These are phyloP conservation scores for Magnaporthales sp. DNA, from an alignment of 2,329 filamentous ascomycete species.

Conservation along the genomic window DNA sequence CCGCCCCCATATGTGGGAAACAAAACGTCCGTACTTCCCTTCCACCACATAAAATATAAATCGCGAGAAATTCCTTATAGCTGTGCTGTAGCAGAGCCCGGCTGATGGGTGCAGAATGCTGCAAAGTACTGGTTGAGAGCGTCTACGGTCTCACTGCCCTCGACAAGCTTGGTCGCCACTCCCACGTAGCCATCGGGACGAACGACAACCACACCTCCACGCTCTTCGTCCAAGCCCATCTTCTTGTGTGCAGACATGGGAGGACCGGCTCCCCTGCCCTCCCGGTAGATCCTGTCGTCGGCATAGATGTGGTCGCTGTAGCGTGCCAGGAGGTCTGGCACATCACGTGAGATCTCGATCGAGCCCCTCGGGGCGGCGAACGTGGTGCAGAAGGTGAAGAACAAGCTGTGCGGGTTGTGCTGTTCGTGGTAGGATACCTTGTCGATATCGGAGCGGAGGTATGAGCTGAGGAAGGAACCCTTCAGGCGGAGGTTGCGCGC, in stretches of 20 bases:
- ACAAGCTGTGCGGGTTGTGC: constrained; percentile 75
- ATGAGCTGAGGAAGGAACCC: constrained; percentile 63
- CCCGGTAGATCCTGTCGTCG: constrained; percentile 62
- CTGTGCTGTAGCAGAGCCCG: constrained; percentile 30
- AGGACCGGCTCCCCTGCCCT: constrained; percentile 59
- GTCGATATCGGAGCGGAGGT: constrained; percentile 51
- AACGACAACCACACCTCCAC: constrained; percentile 73
- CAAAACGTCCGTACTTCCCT: not conserved
- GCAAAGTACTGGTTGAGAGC: constrained; percentile 75
- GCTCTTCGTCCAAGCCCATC: constrained; percentile 68
- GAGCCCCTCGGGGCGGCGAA: constrained; percentile 58
- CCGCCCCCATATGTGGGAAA: not conserved
- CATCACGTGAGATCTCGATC: constrained; percentile 64
- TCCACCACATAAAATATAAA: not conserved
- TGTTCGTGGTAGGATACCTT: constrained; percentile 66
- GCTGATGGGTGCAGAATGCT: constrained; percentile 57
- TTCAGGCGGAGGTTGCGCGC: constrained; percentile 54
- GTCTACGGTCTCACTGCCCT: constrained; percentile 72
- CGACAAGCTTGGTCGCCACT: constrained; percentile 61
- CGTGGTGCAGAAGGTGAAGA: constrained; percentile 72
- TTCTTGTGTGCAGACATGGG: constrained; percentile 74
- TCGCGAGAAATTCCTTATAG: constrained; percentile 20
- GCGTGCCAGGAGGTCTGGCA: constrained; percentile 61
- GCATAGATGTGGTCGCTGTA: constrained; percentile 82
- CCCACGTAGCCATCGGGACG: constrained; percentile 83